Evolutionary conservation across 495 filamentous ascomycete species (phyloP).

Genomic region (Podospora pseudopauciseta): DNA sequence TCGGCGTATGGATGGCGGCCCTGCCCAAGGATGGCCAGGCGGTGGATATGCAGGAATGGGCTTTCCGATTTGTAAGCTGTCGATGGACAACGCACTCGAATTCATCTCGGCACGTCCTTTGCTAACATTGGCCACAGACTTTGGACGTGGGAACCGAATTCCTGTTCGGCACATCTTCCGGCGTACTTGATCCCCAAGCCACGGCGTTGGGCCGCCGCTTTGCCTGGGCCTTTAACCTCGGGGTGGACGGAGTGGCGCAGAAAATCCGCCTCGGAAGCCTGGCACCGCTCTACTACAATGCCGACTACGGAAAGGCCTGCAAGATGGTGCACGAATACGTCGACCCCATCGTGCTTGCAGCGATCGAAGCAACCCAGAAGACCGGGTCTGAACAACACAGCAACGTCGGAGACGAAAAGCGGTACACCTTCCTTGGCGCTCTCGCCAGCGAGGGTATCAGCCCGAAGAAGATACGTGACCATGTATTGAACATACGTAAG

Average conservation of each 20-base stretch:
- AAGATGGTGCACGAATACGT: not conserved
- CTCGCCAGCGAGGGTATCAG: not conserved
- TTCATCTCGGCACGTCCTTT: constrained; percentile 61
- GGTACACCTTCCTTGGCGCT: not conserved
- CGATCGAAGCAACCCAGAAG: not conserved
- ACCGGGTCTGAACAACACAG: not conserved
- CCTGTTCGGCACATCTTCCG: not conserved
- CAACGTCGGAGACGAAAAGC: not conserved
- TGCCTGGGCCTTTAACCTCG: not conserved
- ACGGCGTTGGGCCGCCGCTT: not conserved
- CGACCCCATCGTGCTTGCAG: not conserved
- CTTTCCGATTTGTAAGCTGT: constrained; percentile 42
- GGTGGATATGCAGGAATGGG: constrained; percentile 60
- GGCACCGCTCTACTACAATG: not conserved
- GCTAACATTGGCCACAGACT: constrained; percentile 30
- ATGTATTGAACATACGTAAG: not conserved
- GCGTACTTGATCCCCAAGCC: not conserved
- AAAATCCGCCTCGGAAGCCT: not conserved
- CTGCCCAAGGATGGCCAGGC: constrained; percentile 36
- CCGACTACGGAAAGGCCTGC: not conserved
- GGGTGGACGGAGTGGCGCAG: not conserved
- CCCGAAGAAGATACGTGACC: not conserved
- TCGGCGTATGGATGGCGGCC: constrained; percentile 49
- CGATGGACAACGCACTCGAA: constrained; percentile 45
- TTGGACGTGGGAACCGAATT: not conserved